phyloP scores from a whole-genome alignment of 2,329 filamentous ascomycete genomes.

The Fusarium stilboides region DNA sequence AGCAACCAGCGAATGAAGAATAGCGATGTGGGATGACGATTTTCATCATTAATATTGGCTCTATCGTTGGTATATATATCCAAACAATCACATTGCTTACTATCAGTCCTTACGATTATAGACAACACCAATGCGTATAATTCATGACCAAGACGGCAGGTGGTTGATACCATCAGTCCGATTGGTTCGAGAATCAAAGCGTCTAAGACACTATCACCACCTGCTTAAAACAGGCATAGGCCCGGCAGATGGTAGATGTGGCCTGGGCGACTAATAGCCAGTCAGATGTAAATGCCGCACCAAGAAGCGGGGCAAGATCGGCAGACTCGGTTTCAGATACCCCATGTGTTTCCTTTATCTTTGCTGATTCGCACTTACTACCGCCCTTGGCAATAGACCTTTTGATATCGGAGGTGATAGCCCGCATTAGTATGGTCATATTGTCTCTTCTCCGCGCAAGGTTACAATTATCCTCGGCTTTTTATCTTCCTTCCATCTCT shows the following conservation, averaged over 20 bases:
- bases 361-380: slow-evolving; percentile 33
- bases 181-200: slow-evolving; percentile 26
- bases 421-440: slow-evolving; percentile 2
- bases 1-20: slow-evolving; percentile 1
- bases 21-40: not conserved
- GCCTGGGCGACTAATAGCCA: slow-evolving; percentile 15
- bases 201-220: slow-evolving; percentile 31
- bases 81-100: not conserved
- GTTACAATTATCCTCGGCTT: slow-evolving; percentile 2
- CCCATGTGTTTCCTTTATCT: slow-evolving; percentile 42
- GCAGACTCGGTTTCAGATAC: slow-evolving; percentile 34
- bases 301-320: slow-evolving; percentile 36
- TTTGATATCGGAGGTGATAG: slow-evolving; percentile 7
- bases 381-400: slow-evolving; percentile 19
- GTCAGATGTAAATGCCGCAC: slow-evolving; percentile 19
- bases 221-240: slow-evolving; percentile 39
- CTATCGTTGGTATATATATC: slow-evolving; percentile 7
- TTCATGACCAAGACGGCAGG: slow-evolving; percentile 26
- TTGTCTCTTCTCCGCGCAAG: slow-evolving; percentile 12
- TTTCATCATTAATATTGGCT: not conserved
- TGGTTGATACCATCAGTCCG: slow-evolving; percentile 7
- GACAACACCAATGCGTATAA: slow-evolving; percentile 23
- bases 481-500: slow-evolving; percentile 1
- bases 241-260: slow-evolving; percentile 23
- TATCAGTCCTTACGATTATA: slow-evolving; percentile 3